Evolutionary conservation across 768 basidiomycete genomes (phyloP), one percentile per base, ranked within the genome.

Genomic region (Suillus plorans): DNA sequence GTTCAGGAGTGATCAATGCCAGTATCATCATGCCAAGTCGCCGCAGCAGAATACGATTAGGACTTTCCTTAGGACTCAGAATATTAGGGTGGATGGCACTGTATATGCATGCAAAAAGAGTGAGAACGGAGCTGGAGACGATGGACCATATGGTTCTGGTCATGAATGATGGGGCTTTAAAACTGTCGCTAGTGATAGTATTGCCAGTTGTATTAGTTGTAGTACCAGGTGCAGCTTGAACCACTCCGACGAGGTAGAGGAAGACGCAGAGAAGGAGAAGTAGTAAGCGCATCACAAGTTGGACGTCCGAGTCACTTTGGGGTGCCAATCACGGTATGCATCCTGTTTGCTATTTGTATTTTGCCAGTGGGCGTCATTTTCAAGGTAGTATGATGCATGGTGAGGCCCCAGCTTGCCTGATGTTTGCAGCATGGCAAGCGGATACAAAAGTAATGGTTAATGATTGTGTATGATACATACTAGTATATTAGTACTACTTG

Each of bases 1-100:
- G 20, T 31, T 73, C 73, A 1, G 73, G 72, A 25, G 71, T 68
- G n/a, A 75, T 31, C 2, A 73, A 34, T n/a, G 66, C 73, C 1
- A 68, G 4, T 10, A 67, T 4, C 47, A 72, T 71, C 1, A 69
- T 63, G 8, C 36, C 6, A 14, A 72, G 14, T 28, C 63, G 63
- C 16, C 56, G 37, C 34, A 14, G 2, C 37, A 63, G 28, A 22
- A 50, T 45, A 4, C 36, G 34, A 49, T 18, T 4, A 3, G 20
- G 13, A 2, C 47, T n/a, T 3, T 49, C 10, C 9, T 53, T 16
- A 6, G 45, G 61, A 18, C 45, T 50, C 0, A 69, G 75, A 22
- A 75, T 66, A 44, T 76, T 73, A 0, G 73, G 74, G 53, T 76
- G 73, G 12, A 73, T 62, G 16, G 74, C 64, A 12, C 67, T 61